A percentile compares a stretch with the other conserved stretches of the same genome.
Evolutionary conservation across 441 rosid genomes (phyloP).

Genomic region (Macaranga tanarius): DNA sequence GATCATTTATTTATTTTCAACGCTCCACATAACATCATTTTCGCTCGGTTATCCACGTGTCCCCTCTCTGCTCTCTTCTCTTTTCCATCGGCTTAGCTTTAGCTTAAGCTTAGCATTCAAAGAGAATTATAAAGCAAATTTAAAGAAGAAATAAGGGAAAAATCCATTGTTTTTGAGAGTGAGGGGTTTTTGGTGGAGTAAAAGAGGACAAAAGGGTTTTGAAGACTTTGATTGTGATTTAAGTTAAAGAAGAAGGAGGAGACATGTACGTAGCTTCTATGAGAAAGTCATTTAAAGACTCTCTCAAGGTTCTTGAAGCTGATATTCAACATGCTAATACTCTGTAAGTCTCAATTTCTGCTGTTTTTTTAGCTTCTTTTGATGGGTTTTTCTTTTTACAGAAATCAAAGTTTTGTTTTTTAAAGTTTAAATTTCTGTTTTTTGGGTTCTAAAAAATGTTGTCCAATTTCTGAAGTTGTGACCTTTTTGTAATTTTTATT

Average conservation of each 20-base stretch:
- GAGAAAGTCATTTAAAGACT: slow-evolving; percentile 65
- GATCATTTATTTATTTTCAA: neutral
- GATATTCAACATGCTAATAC: slow-evolving; percentile 75
- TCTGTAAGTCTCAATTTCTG: slow-evolving; percentile 41
- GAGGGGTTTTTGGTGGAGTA: slow-evolving; percentile 5
- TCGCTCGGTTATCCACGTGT: slow-evolving; percentile 32
- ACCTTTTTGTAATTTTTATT: neutral
- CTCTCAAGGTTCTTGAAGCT: slow-evolving; percentile 75
- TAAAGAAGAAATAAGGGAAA: no score
- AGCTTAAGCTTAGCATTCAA: no score
- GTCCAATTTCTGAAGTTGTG: neutral
- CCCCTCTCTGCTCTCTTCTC: slow-evolving; percentile 12
- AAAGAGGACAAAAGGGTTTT: neutral
- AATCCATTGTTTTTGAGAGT: neutral
- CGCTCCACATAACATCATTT: slow-evolving; percentile 28
- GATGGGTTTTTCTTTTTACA: neutral
- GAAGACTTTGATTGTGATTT: no score
- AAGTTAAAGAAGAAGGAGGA: slow-evolving; percentile 20
- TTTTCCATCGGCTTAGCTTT: slow-evolving; percentile 22
- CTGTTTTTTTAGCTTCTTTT: neutral
- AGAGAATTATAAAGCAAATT: no score
- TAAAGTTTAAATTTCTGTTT: neutral
- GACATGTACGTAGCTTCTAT: slow-evolving; percentile 48
- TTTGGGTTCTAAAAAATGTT: neutral
- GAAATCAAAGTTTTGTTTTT: no score